These are phyloP conservation scores for Hemerocallis citrina DNA, from an alignment of 106 monocot species.

Conservation along the genomic window DNA sequence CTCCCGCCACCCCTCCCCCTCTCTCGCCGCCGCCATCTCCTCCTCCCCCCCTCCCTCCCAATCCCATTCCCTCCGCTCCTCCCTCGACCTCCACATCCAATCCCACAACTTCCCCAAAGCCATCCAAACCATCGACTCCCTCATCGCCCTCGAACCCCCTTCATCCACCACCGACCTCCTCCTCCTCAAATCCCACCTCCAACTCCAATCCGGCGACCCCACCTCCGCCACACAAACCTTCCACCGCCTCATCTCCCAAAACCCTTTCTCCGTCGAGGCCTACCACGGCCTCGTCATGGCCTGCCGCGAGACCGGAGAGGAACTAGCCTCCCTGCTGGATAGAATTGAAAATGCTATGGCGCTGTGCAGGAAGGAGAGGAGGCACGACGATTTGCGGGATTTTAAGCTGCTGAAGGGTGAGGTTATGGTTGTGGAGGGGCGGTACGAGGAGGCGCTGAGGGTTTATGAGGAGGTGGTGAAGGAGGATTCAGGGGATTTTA, in stretches of 20 bases:
- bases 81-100: constrained; percentile 50
- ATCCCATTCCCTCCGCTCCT: constrained; percentile 33
- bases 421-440: constrained; percentile 45
- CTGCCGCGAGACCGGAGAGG: constrained; percentile 4
- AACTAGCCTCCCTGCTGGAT: constrained; percentile 27
- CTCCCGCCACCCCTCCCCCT: constrained; percentile 9
- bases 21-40: constrained; percentile 5
- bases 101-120: constrained; percentile 37
- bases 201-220: constrained; percentile 31
- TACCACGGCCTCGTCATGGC: constrained; percentile 78
- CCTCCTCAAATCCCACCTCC: constrained; percentile 56
- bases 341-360: constrained; percentile 41
- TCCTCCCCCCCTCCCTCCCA: constrained; percentile 5
- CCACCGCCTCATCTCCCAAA: constrained; percentile 39
- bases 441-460: constrained; percentile 49
- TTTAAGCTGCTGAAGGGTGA: constrained; percentile 71
- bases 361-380: constrained; percentile 48
- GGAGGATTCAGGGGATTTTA: constrained; percentile 77
- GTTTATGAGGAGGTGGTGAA: constrained; percentile 59
- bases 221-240: constrained; percentile 45
- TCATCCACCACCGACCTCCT: constrained; percentile 53
- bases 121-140: constrained; percentile 36
- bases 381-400: constrained; percentile 55
- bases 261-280: constrained; percentile 66
- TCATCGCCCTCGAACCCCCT: constrained; percentile 39